phyloP scores from a whole-genome alignment of 2,329 filamentous ascomycete species.

The Dothideomycetidae sp. region DNA sequence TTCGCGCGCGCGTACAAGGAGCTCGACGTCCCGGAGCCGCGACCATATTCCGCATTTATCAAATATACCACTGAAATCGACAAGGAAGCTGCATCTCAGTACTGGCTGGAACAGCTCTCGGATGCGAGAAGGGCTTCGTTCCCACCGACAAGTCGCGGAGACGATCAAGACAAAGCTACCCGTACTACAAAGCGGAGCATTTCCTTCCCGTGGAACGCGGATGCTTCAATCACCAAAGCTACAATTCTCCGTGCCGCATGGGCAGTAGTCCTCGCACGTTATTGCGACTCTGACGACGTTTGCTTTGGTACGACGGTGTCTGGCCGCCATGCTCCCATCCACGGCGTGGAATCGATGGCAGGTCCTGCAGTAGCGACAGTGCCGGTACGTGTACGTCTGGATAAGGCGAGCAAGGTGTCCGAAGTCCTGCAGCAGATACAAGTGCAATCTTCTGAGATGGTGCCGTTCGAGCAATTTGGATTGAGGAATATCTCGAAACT shows the following conservation, averaged over 20 bases:
- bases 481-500: neutral
- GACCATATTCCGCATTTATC: neutral
- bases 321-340: neutral
- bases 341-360: neutral
- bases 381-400: neutral
- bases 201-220: neutral
- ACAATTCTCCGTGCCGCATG: constrained; percentile 2
- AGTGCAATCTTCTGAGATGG: neutral
- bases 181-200: neutral
- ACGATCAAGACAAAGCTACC: neutral
- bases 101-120: neutral
- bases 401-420: neutral
- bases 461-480: constrained; percentile 1
- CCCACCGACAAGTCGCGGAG: neutral
- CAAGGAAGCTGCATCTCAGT: neutral
- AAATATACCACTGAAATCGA: constrained; percentile 1
- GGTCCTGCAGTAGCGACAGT: constrained; percentile 3
- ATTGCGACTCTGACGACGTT: constrained; percentile 1
- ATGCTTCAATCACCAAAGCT: neutral
- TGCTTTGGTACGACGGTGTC: constrained; percentile 2
- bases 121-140: neutral
- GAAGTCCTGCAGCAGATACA: neutral
- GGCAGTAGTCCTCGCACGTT: constrained; percentile 1
- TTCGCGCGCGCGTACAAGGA: neutral
- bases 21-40: neutral